Evolutionary conservation across 2,329 filamentous ascomycete species (phyloP), one percentile per base, ranked within the genome.

Genomic region (Penicillium sp.): DNA sequence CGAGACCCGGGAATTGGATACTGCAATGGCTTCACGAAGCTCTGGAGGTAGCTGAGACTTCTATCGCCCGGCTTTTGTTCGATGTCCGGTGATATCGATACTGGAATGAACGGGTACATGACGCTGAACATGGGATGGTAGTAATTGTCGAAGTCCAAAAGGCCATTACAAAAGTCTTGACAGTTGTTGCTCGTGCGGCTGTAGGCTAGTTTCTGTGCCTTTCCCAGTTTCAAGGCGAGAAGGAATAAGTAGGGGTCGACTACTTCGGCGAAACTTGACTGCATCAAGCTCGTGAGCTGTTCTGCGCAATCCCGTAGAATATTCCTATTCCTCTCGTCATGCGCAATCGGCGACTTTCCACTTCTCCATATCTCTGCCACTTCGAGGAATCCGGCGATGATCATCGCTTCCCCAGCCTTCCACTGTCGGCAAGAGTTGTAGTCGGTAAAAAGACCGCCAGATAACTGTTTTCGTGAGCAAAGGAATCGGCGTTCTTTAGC

Each of bases 151-250:
- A 55, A 60, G 45, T 41, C 31, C 6, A 60, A 31, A 21, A 60
- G 44, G 1, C 51, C 58, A 44, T 60, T 60, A 23, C 58, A 60
- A 53, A 60, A 60, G 17, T 55, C 58, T 21, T 60, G 58, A 23
- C 58, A 60, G 35, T 60, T 60, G 46, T 60, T 60, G 49, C 58
- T 49, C 45, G 49, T 60, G 4, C 58, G 50, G 21, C 58, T 60
- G 45, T 60, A 60, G n/a, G 58, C 58, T 31, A 60, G 35, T 46
- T 60, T 60, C 35, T 60, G 58, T 15, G 29, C 45, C 51, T 60
- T 60, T 5, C 58, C 58, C 17, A 60, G 45, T 23, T 60, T 60
- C 31, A 45, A 51, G 7, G 58, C 58, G 5, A 60, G 17, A 7
- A 60, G 21, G 30, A 49, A 50, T 21, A 60, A 30, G 44, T 55